Conservation (phyloP, 192 early-diverging fungal genomes). For the Linderina pennispora region DNA sequence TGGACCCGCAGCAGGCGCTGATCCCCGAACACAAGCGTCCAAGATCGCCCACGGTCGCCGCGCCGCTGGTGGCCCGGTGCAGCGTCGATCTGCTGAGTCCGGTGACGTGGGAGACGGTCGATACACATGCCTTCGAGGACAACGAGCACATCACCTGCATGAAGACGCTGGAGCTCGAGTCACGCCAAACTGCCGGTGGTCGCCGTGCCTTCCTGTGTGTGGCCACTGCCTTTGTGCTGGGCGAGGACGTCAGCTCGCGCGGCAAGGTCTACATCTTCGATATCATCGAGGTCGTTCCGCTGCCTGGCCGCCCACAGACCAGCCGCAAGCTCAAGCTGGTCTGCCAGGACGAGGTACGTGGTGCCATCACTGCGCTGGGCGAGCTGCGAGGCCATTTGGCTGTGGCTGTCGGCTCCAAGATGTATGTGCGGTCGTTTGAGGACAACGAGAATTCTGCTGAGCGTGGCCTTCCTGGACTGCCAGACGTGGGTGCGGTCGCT, state of each 20-base stretch:
- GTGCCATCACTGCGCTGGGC: conserved; percentile 79
- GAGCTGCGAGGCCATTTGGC: conserved; percentile 81
- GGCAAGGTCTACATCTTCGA: conserved; percentile 93
- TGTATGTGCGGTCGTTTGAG: conserved; percentile 82
- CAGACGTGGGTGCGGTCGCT: conserved; percentile 84
- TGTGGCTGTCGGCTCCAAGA: conserved; percentile 81
- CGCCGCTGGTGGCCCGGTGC: conserved; percentile 58
- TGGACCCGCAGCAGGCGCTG: conserved; percentile 3
- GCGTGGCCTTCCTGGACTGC: conserved; percentile 92
- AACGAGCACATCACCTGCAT: conserved; percentile 80
- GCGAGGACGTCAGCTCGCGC: conserved; percentile 86
- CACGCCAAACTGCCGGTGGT: conserved; percentile 78
- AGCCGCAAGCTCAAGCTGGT: conserved; percentile 87
- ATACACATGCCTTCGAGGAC: conserved; percentile 65
- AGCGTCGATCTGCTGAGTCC: conserved; percentile 87
- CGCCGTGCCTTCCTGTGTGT: conserved; percentile 81
- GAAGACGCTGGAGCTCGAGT: conserved; percentile 73
- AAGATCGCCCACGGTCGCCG: conserved; percentile 42
- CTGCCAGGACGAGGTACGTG: conserved; percentile 77
- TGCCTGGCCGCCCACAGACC: conserved; percentile 88
- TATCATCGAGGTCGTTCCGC: conserved; percentile 94
- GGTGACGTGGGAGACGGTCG: conserved; percentile 91
- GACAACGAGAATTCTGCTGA: conserved; percentile 72
- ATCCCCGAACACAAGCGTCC: conserved; percentile 31
- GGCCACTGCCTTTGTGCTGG: conserved; percentile 79